Conservation (phyloP, 2,329 filamentous ascomycete genomes). For the Fusarium solani-melongenae region DNA sequence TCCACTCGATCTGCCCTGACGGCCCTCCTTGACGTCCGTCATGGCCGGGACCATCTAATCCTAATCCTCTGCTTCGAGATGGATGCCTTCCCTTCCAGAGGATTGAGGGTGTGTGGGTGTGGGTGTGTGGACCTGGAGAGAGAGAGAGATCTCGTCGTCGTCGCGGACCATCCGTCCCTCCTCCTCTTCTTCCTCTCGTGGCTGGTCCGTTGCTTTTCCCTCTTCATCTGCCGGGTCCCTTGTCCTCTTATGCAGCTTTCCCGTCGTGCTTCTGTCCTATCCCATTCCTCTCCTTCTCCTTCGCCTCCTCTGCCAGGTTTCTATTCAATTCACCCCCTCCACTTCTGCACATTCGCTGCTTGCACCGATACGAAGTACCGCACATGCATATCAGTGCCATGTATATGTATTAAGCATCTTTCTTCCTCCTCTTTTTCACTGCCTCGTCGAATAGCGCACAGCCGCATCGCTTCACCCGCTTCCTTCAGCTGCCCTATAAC, state of each 20-base stretch:
- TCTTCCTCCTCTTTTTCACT: slow-evolving; percentile 2
- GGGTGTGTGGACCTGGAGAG: not conserved
- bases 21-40: not conserved
- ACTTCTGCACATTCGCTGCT: slow-evolving; percentile 20
- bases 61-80: not conserved
- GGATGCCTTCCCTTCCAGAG: slow-evolving; percentile 21
- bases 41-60: not conserved
- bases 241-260: slow-evolving; percentile 36
- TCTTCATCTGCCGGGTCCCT: slow-evolving; percentile 40
- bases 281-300: slow-evolving; percentile 12
- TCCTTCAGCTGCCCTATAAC: slow-evolving; percentile 17
- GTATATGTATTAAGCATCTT: slow-evolving; percentile 16
- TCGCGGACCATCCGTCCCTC: slow-evolving; percentile 26
- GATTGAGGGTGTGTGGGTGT: slow-evolving; percentile 11
- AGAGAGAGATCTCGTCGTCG: slow-evolving; percentile 9
- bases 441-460: slow-evolving; percentile 15
- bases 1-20: slow-evolving; percentile 37
- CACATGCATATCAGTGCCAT: slow-evolving; percentile 30
- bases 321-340: slow-evolving; percentile 3
- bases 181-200: slow-evolving; percentile 16
- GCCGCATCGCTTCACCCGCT: slow-evolving; percentile 15
- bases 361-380: slow-evolving; percentile 30
- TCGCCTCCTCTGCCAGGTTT: not conserved
- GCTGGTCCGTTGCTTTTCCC: slow-evolving; percentile 18
- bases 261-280: slow-evolving; percentile 40